Conservation (phyloP, 2,329 filamentous ascomycete species). For the Bipolaris victoriae region DNA sequence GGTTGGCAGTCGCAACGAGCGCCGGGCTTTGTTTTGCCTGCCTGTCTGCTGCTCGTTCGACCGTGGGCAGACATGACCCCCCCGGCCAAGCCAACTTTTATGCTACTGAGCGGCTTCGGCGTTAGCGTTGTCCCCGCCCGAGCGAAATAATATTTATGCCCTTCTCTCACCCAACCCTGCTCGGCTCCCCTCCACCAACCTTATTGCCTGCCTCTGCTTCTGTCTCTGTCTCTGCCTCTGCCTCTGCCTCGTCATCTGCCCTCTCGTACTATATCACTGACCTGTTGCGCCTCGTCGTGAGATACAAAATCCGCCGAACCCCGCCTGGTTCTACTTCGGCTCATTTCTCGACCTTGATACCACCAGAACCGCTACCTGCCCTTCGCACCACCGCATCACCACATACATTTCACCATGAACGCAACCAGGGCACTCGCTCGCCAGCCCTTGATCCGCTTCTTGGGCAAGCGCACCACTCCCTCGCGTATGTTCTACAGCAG, state of each 20-base stretch:
- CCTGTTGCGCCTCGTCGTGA: not conserved
- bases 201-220: constrained; percentile 8
- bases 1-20: no score
- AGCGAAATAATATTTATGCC: constrained; percentile 33
- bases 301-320: not conserved
- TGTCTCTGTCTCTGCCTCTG: not conserved
- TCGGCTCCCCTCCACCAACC: constrained; percentile 17
- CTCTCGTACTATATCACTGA: not conserved
- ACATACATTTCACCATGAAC: constrained; percentile 47
- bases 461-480: constrained; percentile 56
- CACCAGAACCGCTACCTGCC: not conserved
- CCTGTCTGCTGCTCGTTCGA: constrained; percentile 24
- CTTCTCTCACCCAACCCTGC: constrained; percentile 14
- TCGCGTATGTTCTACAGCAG: constrained; percentile 45
- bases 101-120: constrained; percentile 24
- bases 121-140: constrained; percentile 22
- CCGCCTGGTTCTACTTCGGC: not conserved
- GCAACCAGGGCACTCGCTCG: constrained; percentile 55
- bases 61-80: constrained; percentile 24
- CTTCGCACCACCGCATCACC: constrained; percentile 2
- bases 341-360: not conserved
- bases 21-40: no score
- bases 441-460: constrained; percentile 59
- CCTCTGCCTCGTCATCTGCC: not conserved
- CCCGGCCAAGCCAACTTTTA: constrained; percentile 6